Conservation (phyloP, 495 filamentous ascomycete species). For the Pseudoneurospora amorphoporcata region DNA sequence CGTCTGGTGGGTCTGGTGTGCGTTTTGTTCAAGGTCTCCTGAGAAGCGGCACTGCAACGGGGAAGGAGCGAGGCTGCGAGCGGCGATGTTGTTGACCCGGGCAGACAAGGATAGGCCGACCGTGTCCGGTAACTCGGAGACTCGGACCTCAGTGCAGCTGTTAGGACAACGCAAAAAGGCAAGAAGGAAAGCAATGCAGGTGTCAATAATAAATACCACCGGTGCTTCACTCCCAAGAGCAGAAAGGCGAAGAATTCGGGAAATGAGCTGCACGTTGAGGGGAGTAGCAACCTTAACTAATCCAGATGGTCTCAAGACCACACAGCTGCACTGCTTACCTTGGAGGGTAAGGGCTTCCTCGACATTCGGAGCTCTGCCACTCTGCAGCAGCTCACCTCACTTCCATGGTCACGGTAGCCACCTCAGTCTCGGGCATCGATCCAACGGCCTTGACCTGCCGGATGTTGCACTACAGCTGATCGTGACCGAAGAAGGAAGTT, state of each 20-base stretch:
- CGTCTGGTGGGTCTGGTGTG: not conserved
- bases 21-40: not conserved
- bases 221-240: not conserved
- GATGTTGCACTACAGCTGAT: not conserved
- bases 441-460: not conserved
- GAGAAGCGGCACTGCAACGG: not conserved
- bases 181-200: not conserved
- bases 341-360: not conserved
- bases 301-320: not conserved
- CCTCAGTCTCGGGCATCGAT: not conserved
- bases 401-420: not conserved
- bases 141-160: not conserved
- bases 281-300: not conserved
- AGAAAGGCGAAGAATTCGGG: not conserved
- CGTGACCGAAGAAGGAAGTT: not conserved
- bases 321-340: not conserved
- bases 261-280: not conserved
- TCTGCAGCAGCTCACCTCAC: not conserved
- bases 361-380: not conserved
- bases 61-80: not conserved
- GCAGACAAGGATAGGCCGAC: not conserved
- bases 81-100: not conserved
- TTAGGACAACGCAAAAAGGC: not conserved
- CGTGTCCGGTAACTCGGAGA: not conserved
- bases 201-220: not conserved